Conservation (phyloP, 106 monocot genomes). For the Dendrobium huoshanense region DNA sequence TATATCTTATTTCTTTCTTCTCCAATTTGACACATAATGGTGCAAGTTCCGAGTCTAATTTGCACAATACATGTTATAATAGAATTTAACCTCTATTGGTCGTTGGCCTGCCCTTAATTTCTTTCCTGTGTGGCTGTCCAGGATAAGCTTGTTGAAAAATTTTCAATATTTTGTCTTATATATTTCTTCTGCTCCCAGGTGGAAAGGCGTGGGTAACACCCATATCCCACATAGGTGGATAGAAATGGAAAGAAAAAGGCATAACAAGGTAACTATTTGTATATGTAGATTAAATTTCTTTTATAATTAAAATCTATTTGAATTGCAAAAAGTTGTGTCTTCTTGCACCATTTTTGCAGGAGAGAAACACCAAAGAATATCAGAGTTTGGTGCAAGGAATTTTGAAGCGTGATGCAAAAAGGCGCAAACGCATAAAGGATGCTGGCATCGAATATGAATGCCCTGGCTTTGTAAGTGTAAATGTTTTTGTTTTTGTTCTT, state of each 20-base stretch:
- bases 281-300: background rate
- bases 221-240: constrained; percentile 28
- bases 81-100: too few relatives aligned
- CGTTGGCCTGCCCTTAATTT: too few relatives aligned
- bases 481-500: background rate
- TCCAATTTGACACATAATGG: too few relatives aligned
- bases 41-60: too few relatives aligned
- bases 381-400: constrained; percentile 57
- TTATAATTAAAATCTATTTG: background rate
- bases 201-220: constrained; percentile 43
- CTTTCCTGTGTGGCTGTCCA: too few relatives aligned
- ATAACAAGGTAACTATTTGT: constrained; percentile 57
- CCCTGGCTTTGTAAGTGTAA: constrained; percentile 70
- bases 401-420: constrained; percentile 57
- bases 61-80: background rate
- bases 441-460: constrained; percentile 92
- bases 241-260: constrained; percentile 46
- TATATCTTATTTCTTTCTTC: too few relatives aligned
- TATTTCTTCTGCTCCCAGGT: constrained; percentile 32
- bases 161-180: background rate
- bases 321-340: background rate
- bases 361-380: constrained; percentile 73
- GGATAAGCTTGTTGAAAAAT: background rate
- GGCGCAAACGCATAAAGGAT: constrained; percentile 57
- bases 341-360: constrained; percentile 32